Percentiles rank a stretch among this genome's conserved stretches.
Conservation (phyloP, 2,329 filamentous ascomycete genomes). For the Colletotrichum neosansevieriae region DNA sequence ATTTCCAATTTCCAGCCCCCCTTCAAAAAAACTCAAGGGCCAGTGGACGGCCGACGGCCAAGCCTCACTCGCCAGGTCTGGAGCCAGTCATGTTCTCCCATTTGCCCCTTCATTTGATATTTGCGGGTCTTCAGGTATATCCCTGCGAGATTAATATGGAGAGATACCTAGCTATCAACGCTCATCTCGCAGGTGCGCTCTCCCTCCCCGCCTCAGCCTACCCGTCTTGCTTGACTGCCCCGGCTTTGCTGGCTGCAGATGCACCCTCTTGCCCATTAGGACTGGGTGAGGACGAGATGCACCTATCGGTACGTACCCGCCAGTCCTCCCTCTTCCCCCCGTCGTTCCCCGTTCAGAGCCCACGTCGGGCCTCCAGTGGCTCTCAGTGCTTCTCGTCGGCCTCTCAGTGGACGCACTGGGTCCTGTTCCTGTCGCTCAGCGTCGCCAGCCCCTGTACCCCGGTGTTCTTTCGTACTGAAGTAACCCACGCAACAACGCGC, state of each 20-base stretch:
- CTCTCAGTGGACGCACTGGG: constrained; percentile 7
- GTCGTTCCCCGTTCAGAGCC: constrained; percentile 11
- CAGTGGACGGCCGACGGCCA: constrained; percentile 24
- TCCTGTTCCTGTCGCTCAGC: constrained; percentile 32
- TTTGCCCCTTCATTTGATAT: constrained; percentile 14
- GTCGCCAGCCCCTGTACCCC: constrained; percentile 16
- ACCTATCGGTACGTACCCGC: not conserved
- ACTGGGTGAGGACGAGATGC: too few relatives aligned
- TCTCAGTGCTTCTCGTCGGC: constrained; percentile 5
- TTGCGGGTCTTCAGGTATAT: constrained; percentile 16
- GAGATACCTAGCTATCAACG: constrained; percentile 6
- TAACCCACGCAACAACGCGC: constrained; percentile 21
- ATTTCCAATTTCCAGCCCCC: constrained; percentile 34
- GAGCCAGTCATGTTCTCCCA: constrained; percentile 15
- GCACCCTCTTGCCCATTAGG: not conserved
- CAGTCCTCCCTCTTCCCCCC: constrained; percentile 1
- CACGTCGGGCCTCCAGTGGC: constrained; percentile 22
- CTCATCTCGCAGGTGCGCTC: not conserved
- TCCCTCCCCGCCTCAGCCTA: not conserved
- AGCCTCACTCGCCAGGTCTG: constrained; percentile 19
- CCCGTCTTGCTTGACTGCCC: not conserved
- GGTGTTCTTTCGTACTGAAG: constrained; percentile 9
- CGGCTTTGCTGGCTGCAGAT: not conserved
- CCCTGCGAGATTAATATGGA: not conserved
- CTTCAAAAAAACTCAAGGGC: constrained; percentile 9